Conservation (phyloP, 208 protist species). For the Acanthamoeba castellanii region DNA sequence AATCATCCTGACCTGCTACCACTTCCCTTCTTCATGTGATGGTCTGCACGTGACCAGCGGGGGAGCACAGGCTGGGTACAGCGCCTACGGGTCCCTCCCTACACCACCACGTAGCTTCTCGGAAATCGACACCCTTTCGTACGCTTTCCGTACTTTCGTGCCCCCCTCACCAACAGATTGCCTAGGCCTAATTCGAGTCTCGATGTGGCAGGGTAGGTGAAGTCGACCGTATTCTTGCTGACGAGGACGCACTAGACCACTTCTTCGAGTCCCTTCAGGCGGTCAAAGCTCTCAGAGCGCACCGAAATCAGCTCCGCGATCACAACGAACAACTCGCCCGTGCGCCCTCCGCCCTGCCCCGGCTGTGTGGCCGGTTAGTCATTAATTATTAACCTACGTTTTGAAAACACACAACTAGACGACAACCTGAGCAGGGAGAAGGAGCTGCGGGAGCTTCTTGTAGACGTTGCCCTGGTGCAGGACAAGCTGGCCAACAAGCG, state of each 20-base stretch:
- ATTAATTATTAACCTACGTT: too few species aligned
- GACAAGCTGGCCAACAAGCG: background rate
- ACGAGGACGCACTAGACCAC: background rate
- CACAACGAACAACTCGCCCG: conserved; percentile 17
- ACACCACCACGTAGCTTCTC: background rate
- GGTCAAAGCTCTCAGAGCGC: background rate
- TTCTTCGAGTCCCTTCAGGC: conserved; percentile 27
- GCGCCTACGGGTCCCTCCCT: background rate
- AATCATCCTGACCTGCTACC: background rate
- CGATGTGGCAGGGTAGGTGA: background rate
- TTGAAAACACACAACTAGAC: background rate
- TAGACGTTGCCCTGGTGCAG: background rate
- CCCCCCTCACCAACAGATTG: background rate
- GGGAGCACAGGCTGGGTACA: background rate
- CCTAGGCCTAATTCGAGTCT: background rate
- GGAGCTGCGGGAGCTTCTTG: conserved; percentile 1
- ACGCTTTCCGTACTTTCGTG: background rate
- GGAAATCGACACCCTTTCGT: conserved; percentile 4
- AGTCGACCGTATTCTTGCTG: background rate
- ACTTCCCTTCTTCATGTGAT: background rate
- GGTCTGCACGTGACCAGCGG: too few species aligned
- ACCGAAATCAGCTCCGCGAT: conserved; percentile 11
- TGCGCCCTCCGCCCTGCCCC: too few species aligned
- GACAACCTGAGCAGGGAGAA: conserved; percentile 55
- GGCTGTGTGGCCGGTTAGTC: too few species aligned